Evolutionary conservation across 2,329 filamentous ascomycete genomes (phyloP), one percentile per base, ranked within the genome.

Genomic region (Corynespora cassiicola): DNA sequence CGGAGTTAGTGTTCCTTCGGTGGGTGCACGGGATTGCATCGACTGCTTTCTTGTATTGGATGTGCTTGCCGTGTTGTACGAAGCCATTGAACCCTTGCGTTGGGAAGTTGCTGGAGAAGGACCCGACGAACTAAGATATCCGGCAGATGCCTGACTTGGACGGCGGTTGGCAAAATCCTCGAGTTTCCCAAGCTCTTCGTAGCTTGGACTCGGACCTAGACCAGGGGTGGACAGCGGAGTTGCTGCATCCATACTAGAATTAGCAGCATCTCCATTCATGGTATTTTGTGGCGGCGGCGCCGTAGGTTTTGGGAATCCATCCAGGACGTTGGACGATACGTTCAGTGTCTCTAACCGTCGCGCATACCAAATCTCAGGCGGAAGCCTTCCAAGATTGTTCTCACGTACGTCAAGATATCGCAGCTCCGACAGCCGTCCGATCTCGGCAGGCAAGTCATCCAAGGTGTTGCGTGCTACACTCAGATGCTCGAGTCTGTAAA

Each of bases 321-420:
- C 87, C 14, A 99, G 77, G 6, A 97, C 86, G 55, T 99, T 99
- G 8, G 94, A 96, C 1, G 92, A 97, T 9, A 95, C 85, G 56
- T 99, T 99, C 42, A 99, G 79, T 0, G 87, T 92, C 68, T 97
- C 91, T 37, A 99, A 72, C 62, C 87, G 90, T 55, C 86, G 86
- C 34, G 92, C 92, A 77, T 89, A 92, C 94, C 94, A 99, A n/a
- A 99, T 79, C 62, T 99, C 94, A 61, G 88, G 83, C 2, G 94
- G 94, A 20, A 99, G 75, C 58, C 86, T 87, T 50, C 86, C 87
- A 41, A 99, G 80, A 61, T 97, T 99, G 73, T 97, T 99, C 61
- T 94, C 90, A 48, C 92, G 82, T 12, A 97, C 80, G 63, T 99
- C 92, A 25, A 99, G 76, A 47, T 90, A 86, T 36, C 84, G 86